Evolutionary conservation across 441 rosid genomes (phyloP).

Genomic region (Brassica hybrid): DNA sequence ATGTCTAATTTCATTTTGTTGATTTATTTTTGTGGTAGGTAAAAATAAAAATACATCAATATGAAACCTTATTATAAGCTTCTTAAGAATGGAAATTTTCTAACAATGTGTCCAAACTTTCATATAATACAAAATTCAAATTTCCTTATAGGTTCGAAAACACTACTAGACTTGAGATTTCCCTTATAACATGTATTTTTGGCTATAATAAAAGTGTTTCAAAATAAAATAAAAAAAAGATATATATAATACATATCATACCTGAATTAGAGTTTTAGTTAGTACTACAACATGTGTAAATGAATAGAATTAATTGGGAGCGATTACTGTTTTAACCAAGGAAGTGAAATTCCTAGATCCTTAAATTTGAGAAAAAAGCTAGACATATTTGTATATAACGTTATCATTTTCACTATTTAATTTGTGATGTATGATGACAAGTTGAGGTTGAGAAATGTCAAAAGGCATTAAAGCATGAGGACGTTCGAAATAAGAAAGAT

Average conservation of each 20-base stretch:
- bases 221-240: too few species aligned
- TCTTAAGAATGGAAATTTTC: neutral
- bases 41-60: too few species aligned
- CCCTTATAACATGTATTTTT: too few species aligned
- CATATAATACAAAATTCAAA: neutral
- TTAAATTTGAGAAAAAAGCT: neutral
- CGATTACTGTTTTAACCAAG: neutral
- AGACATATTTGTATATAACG: neutral
- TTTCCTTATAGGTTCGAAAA: neutral
- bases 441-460: conserved; percentile 22
- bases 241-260: neutral
- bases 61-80: too few species aligned
- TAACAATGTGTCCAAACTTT: neutral
- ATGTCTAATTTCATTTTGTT: neutral
- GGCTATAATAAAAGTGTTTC: too few species aligned
- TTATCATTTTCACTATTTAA: conserved; percentile 27
- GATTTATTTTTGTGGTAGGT: neutral
- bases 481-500: neutral
- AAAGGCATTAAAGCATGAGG: conserved; percentile 24
- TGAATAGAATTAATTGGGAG: neutral
- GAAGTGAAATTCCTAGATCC: neutral
- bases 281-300: neutral
- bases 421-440: conserved; percentile 20
- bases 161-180: neutral
- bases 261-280: neutral